Evolutionary conservation across 164 flowering plant genomes (phyloP), one percentile per base, ranked within the genome.

Genomic region (Dillenia turbinata): DNA sequence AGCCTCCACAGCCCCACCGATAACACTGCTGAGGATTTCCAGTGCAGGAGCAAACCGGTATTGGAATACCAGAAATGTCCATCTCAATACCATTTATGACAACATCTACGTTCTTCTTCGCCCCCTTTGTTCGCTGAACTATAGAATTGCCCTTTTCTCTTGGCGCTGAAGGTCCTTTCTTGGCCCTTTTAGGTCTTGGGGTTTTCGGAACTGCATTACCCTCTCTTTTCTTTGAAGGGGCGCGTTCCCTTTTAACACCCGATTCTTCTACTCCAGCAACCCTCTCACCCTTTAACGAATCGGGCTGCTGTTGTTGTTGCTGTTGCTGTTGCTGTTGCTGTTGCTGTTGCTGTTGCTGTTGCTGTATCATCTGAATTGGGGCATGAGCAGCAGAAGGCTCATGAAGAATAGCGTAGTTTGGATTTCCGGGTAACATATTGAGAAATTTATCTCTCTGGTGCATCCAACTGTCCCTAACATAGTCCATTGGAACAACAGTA

Each of bases 401-500:
- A 0, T 75, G 80, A 44, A 80, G 68, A 46, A 70, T 53, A 9
- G 59, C 24, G 66, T 46, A 76, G 63, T 58, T 70, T 48, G 73
- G 69, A 56, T 75, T 79, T 5, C 72, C 52, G 0, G 86, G 81
- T 22, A 78, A 22, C 73, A 84, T 74, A 53, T 74, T 74, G 0
- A 75, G 51, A 54, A 69, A 71, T 63, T 66, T 82, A 0, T 84
- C 84, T 47, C 81, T 69, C 56, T 70, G 81, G 58, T 60, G 73
- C 17, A 73, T 67, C 86, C 84, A 82, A 57, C 63, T 71, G 33
- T 76, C 81, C 51, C 80, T 71, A 47, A 67, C 48, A 55, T 77
- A 78, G 52, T 73, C 81, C 79, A 83, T 75, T 43, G 71, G 79
- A 1, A 77, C 57, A 1, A 77, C 59, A 2, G 77, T 66, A 5